phyloP scores from a whole-genome alignment of 495 filamentous ascomycete genomes.

The Thozetella sp. region DNA sequence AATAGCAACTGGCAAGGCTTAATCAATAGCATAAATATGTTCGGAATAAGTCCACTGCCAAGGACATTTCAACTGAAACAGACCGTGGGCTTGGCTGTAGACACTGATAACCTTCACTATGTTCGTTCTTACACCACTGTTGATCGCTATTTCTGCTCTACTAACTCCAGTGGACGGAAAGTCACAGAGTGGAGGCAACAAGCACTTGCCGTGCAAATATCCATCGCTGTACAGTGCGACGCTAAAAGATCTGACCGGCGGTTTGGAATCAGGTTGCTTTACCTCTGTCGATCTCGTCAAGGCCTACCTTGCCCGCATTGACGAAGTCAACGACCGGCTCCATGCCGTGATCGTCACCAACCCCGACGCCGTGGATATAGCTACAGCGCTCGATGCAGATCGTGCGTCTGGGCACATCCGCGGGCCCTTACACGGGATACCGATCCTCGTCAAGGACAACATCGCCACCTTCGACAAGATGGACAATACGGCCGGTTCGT shows the following conservation, averaged over 20 bases:
- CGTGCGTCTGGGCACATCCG: constrained; percentile 18
- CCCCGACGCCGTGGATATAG: constrained; percentile 42
- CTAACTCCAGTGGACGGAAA: too few species aligned
- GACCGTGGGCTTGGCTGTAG: too few species aligned
- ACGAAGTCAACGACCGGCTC: constrained; percentile 39
- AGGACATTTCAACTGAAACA: too few species aligned
- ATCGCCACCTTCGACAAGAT: constrained; percentile 27
- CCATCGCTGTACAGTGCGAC: constrained; percentile 30
- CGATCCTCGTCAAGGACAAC: constrained; percentile 54
- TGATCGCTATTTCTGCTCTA: too few species aligned
- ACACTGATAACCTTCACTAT: too few species aligned
- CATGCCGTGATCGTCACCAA: constrained; percentile 45
- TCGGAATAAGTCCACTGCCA: too few species aligned
- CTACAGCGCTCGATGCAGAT: constrained; percentile 25
- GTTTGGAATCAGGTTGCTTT: constrained; percentile 52
- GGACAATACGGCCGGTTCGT: constrained; percentile 49
- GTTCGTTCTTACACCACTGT: too few species aligned
- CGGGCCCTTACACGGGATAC: constrained; percentile 66
- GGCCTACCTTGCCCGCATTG: constrained; percentile 42
- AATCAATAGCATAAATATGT: too few species aligned
- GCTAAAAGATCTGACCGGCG: constrained; percentile 51
- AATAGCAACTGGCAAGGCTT: too few species aligned
- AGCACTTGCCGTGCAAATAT: too few species aligned
- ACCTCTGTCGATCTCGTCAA: constrained; percentile 61
- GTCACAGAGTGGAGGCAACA: too few species aligned